Conservation (phyloP, 148 eudicot species). For the Linanthus parryae region DNA sequence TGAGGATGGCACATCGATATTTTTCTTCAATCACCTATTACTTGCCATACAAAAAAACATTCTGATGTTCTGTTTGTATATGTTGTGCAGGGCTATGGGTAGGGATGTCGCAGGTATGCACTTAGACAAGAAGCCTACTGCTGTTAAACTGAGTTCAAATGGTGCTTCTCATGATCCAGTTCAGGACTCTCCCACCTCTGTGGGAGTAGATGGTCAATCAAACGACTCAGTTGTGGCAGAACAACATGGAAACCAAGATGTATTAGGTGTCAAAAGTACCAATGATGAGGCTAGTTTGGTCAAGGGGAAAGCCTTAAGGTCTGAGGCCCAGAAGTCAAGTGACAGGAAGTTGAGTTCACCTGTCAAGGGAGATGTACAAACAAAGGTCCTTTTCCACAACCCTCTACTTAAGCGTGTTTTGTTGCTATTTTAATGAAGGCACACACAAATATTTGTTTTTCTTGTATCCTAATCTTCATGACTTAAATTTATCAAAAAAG, state of each 20-base stretch:
- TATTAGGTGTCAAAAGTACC: slow-evolving; percentile 35
- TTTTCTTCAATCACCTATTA: no score
- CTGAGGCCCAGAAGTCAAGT: slow-evolving; percentile 44
- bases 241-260: slow-evolving; percentile 37
- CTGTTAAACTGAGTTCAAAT: slow-evolving; percentile 44
- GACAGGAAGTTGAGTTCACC: slow-evolving; percentile 39
- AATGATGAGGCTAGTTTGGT: slow-evolving; percentile 22
- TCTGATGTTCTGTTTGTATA: not conserved
- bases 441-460: no score
- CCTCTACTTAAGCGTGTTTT: no score
- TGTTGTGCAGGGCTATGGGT: slow-evolving; percentile 71
- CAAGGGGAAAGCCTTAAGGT: slow-evolving; percentile 27
- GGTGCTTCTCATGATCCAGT: slow-evolving; percentile 35
- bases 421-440: no score
- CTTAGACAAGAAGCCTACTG: slow-evolving; percentile 30
- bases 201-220: slow-evolving; percentile 28
- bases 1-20: no score
- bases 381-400: no score
- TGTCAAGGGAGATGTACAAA: slow-evolving; percentile 30
- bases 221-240: slow-evolving; percentile 36
- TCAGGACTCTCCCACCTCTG: slow-evolving; percentile 30
- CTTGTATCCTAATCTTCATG: no score
- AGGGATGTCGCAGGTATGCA: slow-evolving; percentile 71
- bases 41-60: not conserved
- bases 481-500: no score